These are phyloP conservation scores for Yamadazyma atlantica DNA, from an alignment of 1,139 yeast species.

Conservation along the genomic window DNA sequence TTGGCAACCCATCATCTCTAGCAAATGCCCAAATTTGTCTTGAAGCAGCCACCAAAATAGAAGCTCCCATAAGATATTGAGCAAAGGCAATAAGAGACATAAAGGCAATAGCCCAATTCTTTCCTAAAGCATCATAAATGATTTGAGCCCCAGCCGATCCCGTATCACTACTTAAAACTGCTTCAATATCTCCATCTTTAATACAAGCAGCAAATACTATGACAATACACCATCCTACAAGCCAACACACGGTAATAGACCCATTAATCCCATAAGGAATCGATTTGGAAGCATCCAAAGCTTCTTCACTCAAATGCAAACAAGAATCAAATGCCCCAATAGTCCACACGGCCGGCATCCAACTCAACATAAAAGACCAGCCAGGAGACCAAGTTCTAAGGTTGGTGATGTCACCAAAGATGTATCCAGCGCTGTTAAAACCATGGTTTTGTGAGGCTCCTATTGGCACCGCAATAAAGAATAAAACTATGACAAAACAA, in stretches of 20 bases:
- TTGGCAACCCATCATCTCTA: constrained; percentile 45
- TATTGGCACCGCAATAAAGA: constrained; percentile 66
- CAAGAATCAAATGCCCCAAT: constrained; percentile 71
- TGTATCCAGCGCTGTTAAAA: constrained; percentile 42
- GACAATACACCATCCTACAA: constrained; percentile 59
- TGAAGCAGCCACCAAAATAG: constrained; percentile 35
- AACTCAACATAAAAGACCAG: constrained; percentile 61
- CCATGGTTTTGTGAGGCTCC: constrained; percentile 34
- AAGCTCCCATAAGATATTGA: constrained; percentile 64
- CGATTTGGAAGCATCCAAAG: constrained; percentile 62
- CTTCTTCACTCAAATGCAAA: constrained; percentile 74
- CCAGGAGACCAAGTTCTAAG: constrained; percentile 60
- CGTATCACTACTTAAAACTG: constrained; percentile 41
- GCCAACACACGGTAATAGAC: constrained; percentile 54
- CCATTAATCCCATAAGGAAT: constrained; percentile 62
- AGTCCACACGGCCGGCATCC: constrained; percentile 70
- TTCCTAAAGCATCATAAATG: constrained; percentile 63
- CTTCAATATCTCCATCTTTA: constrained; percentile 45
- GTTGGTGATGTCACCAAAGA: constrained; percentile 59
- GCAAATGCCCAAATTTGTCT: constrained; percentile 41
- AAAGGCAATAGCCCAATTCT: constrained; percentile 66
- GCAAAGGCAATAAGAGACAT: constrained; percentile 60
- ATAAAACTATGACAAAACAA: constrained; percentile 52
- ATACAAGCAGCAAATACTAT: constrained; percentile 58
- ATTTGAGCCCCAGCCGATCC: constrained; percentile 68